phyloP scores from a whole-genome alignment of 192 early-diverging fungal species.

The Backusella tarrabulga region DNA sequence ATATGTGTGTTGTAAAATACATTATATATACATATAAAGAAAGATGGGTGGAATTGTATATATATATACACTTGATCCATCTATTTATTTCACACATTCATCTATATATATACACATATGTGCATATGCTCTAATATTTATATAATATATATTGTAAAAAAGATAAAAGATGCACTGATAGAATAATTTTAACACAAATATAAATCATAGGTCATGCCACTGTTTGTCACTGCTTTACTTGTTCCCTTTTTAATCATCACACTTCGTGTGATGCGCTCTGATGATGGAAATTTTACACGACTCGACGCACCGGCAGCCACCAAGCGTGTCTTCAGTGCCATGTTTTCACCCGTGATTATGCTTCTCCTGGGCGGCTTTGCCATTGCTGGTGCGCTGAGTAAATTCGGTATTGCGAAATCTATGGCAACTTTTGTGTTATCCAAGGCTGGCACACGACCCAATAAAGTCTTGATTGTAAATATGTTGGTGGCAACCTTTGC shows the following conservation, averaged over 20 bases:
- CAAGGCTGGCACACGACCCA: slow-evolving; percentile 85
- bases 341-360: slow-evolving; percentile 98
- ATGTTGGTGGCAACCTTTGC: slow-evolving; percentile 97
- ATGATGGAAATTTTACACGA: slow-evolving; percentile 49
- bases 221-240: slow-evolving; percentile 88
- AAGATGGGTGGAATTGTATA: not conserved
- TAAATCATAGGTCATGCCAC: slow-evolving; percentile 68
- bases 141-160: not conserved
- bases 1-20: not conserved
- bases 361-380: slow-evolving; percentile 93
- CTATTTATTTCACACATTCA: not conserved
- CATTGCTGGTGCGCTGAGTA: slow-evolving; percentile 91
- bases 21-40: not conserved
- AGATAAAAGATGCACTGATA: not conserved
- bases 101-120: not conserved
- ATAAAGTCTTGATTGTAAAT: slow-evolving; percentile 82
- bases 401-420: slow-evolving; percentile 92
- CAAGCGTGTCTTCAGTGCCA: slow-evolving; percentile 84
- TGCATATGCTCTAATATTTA: not conserved
- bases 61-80: not conserved
- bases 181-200: not conserved
- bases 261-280: slow-evolving; percentile 79
- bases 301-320: slow-evolving; percentile 75
- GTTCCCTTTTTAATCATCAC: slow-evolving; percentile 86
- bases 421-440: slow-evolving; percentile 87